Evolutionary conservation across 352 stramenopile genomes (phyloP), one percentile per base, ranked within the genome.

Genomic region (Phytophthora litchii): DNA sequence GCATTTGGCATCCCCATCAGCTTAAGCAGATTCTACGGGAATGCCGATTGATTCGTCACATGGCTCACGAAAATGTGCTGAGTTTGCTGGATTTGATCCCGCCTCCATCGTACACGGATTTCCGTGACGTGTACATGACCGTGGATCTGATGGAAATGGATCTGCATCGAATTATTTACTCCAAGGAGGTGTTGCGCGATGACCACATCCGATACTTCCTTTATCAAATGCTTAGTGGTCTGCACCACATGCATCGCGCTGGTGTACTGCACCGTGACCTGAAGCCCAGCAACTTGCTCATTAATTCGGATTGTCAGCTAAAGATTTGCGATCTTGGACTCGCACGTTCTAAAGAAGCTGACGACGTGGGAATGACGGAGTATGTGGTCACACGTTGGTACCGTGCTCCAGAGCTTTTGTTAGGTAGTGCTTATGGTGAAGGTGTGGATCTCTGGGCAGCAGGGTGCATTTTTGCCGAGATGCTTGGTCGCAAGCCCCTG

Each of bases 271-370:
- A 95, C 63, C 86, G 87, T 34, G 87, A 95, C 62, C 59, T 95
- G 6, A 95, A 95, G 65, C 87, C 87, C 0, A 94, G 86, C 54
- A 95, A 95, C 35, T 43, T 95, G 62, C 85, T 95, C 32, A 90
- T 94, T 56, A 95, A 95, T 62, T 94, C 85, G 14, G 97, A 98
- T 63, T 98, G 95, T 48, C 80, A 98, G 65, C 80, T 99, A 35
- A 98, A 98, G 72, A 97, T 99, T 61, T 98, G 96, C 73, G 96
- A 99, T 62, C 90, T 99, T 38, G 96, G 96, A 17, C 78, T 98
- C 9, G 93, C 94, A 31, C 89, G 96, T 12, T 91, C 85, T 0
- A 92, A 86, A 56, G 86, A 95, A 59, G 74, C 80, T 0, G 84
- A 95, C 23, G 86, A 95, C 44, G 73, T 92, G 6, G 94, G 95